Conservation (phyloP, 768 basidiomycete genomes). For the Omphalotus guepiniiformis region DNA sequence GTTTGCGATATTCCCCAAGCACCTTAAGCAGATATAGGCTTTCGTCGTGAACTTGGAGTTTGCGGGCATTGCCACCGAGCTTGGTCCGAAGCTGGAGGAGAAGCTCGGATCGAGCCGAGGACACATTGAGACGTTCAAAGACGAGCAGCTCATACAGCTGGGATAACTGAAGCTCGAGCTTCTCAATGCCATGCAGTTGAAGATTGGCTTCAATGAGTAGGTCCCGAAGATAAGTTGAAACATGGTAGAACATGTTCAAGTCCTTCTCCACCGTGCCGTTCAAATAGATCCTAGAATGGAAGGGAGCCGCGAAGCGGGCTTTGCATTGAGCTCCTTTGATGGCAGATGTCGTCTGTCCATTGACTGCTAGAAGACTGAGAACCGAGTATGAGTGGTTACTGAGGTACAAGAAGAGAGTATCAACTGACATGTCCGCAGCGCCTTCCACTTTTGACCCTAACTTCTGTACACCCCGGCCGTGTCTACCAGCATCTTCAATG, state of each 20-base stretch:
- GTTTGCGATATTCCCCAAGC: conserved; percentile 51
- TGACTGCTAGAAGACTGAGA: conserved; percentile 65
- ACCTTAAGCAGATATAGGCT: conserved; percentile 52
- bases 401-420: neutral
- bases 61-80: conserved; percentile 56
- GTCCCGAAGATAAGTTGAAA: conserved; percentile 46
- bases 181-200: conserved; percentile 50
- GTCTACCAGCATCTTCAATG: conserved; percentile 54
- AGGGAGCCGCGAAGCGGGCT: conserved; percentile 21
- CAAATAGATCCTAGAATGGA: conserved; percentile 38
- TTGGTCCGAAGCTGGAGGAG: conserved; percentile 66
- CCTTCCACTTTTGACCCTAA: conserved; percentile 63
- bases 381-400: neutral
- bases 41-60: conserved; percentile 42
- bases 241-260: conserved; percentile 61
- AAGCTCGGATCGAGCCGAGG: conserved; percentile 44
- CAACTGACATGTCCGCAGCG: conserved; percentile 65
- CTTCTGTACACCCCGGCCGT: conserved; percentile 55
- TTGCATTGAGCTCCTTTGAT: conserved; percentile 44
- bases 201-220: conserved; percentile 63
- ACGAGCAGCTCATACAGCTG: conserved; percentile 54
- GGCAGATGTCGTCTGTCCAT: conserved; percentile 57
- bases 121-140: conserved; percentile 50
- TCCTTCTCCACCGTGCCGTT: conserved; percentile 55
- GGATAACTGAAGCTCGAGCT: conserved; percentile 56